Evolutionary conservation across 1,139 yeast species (phyloP), one percentile per base, ranked within the genome.

Genomic region (Pichia sp.): DNA sequence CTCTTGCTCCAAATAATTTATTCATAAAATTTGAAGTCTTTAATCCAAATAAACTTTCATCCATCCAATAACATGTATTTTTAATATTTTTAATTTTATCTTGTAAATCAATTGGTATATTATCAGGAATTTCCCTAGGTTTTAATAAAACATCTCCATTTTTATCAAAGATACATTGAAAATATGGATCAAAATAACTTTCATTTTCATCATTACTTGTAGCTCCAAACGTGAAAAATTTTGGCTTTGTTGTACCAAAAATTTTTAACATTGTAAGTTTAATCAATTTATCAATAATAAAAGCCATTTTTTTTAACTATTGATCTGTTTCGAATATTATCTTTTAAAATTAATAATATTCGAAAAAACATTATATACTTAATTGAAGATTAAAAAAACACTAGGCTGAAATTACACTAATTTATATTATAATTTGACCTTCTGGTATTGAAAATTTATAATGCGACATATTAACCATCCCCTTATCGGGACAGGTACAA

Each of bases 31-130:
- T 39, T 1, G 53, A 45, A 4, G 36, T 27, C 7, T 43, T 67
- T 31, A 80, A 60, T 0, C 94, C 92, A 61, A 85, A 78, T 42
- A 82, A 51, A 49, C 76, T 73, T 61, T 82, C 72, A 60, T 86
- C 95, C 54, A 83, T 66, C 45, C 80, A 70, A 60, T 83, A 83
- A 2, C 86, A 90, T 50, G 78, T 71, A 44, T 79, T 69, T 58
- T 79, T 74, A n/a, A 51, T 43, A 1, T 26, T 33, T 7, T 31
- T 3, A 6, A 46, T 26, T 2, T 38, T 32, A 2, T 9, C 18
- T 2, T 27, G 31, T 7, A 40, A 9, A 28, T 47, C 48, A 4
- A n/a, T 10, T 7, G 53, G 47, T 1, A 45, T 18, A 11, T 43
- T 33, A 4, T 26, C 30, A 6, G 53, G 52, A 26, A 46, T 27